Evolutionary conservation across 768 basidiomycete species (phyloP).

Genomic region (Mycena floridula): DNA sequence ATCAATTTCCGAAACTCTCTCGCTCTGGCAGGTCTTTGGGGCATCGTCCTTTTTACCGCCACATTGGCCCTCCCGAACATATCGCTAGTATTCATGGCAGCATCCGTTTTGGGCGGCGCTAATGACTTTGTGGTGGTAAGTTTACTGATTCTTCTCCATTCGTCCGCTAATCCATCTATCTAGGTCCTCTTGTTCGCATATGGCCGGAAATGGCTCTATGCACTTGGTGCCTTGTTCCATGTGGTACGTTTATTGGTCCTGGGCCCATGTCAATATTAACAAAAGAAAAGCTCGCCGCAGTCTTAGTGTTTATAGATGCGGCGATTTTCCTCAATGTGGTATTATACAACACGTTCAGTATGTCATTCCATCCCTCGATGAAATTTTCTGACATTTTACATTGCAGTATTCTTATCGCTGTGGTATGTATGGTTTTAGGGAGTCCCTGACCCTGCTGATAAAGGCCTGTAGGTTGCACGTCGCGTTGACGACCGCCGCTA

Average conservation of each 20-base stretch:
- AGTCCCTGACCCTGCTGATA: too few relatives aligned
- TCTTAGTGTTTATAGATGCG: background rate
- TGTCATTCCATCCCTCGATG: background rate
- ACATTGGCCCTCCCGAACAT: constrained; percentile 8
- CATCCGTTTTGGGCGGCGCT: constrained; percentile 7
- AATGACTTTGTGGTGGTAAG: constrained; percentile 8
- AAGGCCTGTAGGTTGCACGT: too few relatives aligned
- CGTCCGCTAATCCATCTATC: constrained; percentile 2
- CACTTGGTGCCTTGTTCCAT: constrained; percentile 4
- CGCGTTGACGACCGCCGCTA: background rate
- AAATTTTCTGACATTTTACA: background rate
- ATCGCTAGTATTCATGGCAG: constrained; percentile 6
- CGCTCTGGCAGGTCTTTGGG: constrained; percentile 5
- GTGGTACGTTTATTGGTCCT: constrained; percentile 6
- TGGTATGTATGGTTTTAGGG: too few relatives aligned
- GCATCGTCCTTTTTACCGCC: constrained; percentile 5
- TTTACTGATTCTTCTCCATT: background rate
- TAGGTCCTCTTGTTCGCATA: constrained; percentile 8
- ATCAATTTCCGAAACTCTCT: constrained; percentile 4
- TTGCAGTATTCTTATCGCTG: background rate
- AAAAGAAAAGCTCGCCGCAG: background rate
- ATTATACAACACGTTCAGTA: background rate
- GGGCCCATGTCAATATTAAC: too few relatives aligned
- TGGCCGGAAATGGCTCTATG: constrained; percentile 8
- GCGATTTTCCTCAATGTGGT: background rate